These are phyloP conservation scores for Secale cereale DNA, from an alignment of 176 grass and related monocot species.

Conservation along the genomic window DNA sequence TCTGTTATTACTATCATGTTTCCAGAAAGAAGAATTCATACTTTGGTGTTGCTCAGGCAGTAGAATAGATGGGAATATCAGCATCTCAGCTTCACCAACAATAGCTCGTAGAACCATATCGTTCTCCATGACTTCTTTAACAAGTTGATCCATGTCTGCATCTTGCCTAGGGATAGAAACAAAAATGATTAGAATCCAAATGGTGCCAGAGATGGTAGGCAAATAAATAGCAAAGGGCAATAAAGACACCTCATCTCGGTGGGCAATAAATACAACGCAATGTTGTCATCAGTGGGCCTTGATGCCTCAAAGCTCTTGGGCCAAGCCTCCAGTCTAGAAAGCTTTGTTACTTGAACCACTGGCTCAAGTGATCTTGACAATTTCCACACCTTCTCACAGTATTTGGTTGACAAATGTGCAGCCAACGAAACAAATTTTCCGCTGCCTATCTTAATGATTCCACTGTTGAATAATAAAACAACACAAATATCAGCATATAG, in stretches of 20 bases:
- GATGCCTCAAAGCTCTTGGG: constrained; percentile 50
- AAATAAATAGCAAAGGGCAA: neutral
- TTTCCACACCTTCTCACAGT: constrained; percentile 46
- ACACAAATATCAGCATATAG: neutral
- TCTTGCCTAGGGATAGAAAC: constrained; percentile 18
- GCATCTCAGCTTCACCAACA: constrained; percentile 35
- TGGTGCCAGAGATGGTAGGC: neutral
- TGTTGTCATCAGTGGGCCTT: constrained; percentile 31
- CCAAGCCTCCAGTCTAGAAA: constrained; percentile 43
- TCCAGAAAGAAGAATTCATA: constrained; percentile 7
- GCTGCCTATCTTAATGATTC: constrained; percentile 40
- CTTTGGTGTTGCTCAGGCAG: constrained; percentile 36
- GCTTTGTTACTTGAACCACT: constrained; percentile 26
- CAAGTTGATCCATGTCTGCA: constrained; percentile 22
- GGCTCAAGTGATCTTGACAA: constrained; percentile 25
- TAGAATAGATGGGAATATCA: constrained; percentile 53
- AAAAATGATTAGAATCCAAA: neutral
- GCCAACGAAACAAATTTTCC: constrained; percentile 27
- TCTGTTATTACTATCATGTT: neutral
- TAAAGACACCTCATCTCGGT: constrained; percentile 36
- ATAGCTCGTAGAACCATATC: constrained; percentile 26
- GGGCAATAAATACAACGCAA: constrained; percentile 72
- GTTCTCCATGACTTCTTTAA: constrained; percentile 40
- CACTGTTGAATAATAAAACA: constrained; percentile 44
- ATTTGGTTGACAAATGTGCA: constrained; percentile 57